A percentile compares a stretch with the other conserved stretches of the same genome.
These are phyloP conservation scores for Saussurea involucrata DNA, from an alignment of 129 eudicot species.

Conservation along the genomic window DNA sequence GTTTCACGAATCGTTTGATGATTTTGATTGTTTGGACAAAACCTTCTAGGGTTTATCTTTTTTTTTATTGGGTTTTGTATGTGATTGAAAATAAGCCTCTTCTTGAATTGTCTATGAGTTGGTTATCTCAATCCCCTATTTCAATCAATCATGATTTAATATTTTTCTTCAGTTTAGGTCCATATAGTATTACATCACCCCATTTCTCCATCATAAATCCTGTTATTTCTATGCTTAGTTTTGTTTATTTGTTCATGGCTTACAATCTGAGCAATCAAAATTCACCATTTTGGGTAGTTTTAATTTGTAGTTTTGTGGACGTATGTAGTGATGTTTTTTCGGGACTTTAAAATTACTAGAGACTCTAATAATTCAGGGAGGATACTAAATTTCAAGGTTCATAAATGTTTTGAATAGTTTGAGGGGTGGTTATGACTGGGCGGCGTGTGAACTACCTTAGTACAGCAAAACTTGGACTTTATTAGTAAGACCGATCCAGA, in stretches of 20 bases:
- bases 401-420: neutral
- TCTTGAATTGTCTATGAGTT: neutral
- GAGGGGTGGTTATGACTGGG: neutral
- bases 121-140: neutral
- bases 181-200: too few relatives aligned
- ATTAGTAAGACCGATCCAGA: neutral
- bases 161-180: neutral
- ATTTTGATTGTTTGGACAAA: neutral
- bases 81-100: neutral
- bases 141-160: neutral
- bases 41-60: constrained; percentile 15
- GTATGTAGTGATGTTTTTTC: neutral
- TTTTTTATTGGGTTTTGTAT: neutral
- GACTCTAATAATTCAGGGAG: neutral
- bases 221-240: neutral
- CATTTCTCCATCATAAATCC: neutral
- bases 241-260: neutral
- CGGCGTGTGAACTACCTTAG: neutral
- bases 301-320: neutral
- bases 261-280: neutral
- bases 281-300: neutral
- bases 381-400: neutral
- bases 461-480: neutral
- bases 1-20: neutral
- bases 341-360: neutral